A percentile compares a stretch with the other conserved stretches of the same genome.
Evolutionary conservation across 192 early-diverging fungal species (phyloP).

Genomic region (Backusella liffmaniae): DNA sequence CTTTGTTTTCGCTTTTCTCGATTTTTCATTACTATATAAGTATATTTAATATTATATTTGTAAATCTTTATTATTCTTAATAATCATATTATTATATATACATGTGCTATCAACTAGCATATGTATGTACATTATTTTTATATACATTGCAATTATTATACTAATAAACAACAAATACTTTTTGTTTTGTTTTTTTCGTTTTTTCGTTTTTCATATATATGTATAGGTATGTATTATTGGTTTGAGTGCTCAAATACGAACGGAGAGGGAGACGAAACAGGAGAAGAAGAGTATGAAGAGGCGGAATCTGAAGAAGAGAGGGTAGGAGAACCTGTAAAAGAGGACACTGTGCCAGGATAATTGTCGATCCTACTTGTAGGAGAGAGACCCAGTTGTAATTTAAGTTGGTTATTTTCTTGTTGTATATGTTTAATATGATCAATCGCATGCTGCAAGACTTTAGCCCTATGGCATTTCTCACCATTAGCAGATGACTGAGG

Average conservation of each 20-base stretch:
- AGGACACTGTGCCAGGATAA: neutral
- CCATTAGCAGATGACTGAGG: conserved; percentile 30
- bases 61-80: neutral
- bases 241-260: neutral
- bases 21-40: neutral
- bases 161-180: neutral
- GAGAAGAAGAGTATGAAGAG: neutral
- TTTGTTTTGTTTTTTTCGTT: too few species aligned
- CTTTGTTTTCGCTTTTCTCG: neutral
- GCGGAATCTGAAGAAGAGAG: neutral
- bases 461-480: conserved; percentile 51
- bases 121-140: neutral
- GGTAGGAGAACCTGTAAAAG: neutral
- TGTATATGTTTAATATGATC: conserved; percentile 62
- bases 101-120: neutral
- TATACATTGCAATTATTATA: neutral
- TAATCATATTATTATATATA: neutral
- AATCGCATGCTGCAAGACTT: conserved; percentile 41
- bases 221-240: neutral
- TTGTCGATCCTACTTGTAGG: neutral
- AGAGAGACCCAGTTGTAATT: conserved; percentile 11
- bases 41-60: conserved; percentile 1
- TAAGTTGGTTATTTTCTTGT: conserved; percentile 48
- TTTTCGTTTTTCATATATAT: neutral
- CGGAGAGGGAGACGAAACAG: neutral